Conservation (phyloP, 345 rosid species). For the Cardamine chenopodiifolia region DNA sequence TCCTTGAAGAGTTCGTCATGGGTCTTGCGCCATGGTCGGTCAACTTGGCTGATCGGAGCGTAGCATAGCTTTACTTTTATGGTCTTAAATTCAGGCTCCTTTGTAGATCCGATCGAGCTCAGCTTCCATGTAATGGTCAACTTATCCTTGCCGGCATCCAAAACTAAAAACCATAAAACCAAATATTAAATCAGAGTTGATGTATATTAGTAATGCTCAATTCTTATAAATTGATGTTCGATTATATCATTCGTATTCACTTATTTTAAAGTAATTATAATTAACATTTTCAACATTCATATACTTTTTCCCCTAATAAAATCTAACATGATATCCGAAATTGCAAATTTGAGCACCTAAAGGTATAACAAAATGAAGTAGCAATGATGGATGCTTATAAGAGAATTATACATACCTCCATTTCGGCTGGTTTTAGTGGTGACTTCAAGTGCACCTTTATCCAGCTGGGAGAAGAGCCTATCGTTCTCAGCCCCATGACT, state of each 20-base stretch:
- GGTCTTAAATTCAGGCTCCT: slow-evolving; percentile 17
- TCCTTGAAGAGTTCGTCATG: slow-evolving; percentile 42
- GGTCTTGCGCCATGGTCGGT: slow-evolving; percentile 50
- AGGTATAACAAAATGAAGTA: background rate
- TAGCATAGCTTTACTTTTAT: slow-evolving; percentile 44
- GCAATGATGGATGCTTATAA: background rate
- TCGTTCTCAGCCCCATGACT: slow-evolving; percentile 24
- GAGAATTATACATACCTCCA: slow-evolving; percentile 45
- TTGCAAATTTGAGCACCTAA: background rate
- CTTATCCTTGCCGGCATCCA: slow-evolving; percentile 35
- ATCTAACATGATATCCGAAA: background rate
- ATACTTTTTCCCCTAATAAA: too few species aligned
- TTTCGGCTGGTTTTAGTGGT: slow-evolving; percentile 44
- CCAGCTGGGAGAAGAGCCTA: slow-evolving; percentile 51
- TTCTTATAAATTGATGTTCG: background rate
- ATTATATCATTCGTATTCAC: background rate
- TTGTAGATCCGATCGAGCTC: slow-evolving; percentile 20
- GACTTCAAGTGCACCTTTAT: slow-evolving; percentile 45
- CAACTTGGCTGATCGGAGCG: slow-evolving; percentile 46
- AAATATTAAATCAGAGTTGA: too few species aligned
- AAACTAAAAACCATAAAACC: slow-evolving; percentile 19
- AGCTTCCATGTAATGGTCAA: slow-evolving; percentile 39
- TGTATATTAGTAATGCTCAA: too few species aligned
- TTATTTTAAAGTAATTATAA: too few species aligned
- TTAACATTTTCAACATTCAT: too few species aligned